Evolutionary conservation across 441 rosid genomes (phyloP).

Genomic region (Syzygium syzygioides): DNA sequence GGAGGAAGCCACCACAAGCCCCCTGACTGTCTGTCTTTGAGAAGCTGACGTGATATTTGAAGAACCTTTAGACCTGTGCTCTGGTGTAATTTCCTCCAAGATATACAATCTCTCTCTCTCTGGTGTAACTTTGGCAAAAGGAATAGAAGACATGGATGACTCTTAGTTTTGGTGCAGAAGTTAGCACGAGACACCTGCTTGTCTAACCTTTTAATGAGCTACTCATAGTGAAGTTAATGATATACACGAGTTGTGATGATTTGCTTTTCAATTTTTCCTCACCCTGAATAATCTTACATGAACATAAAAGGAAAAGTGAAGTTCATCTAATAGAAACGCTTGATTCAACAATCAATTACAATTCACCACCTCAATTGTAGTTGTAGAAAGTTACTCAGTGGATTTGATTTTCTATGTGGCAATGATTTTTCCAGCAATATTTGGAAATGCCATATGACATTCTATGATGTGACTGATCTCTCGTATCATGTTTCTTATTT

Average conservation of each 20-base stretch:
- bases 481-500: neutral
- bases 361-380: accelerated
- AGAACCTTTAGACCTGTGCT: neutral
- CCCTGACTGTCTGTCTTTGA: neutral
- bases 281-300: neutral
- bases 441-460: neutral
- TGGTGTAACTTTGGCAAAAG: neutral
- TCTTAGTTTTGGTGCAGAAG: neutral
- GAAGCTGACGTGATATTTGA: neutral
- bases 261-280: neutral
- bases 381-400: neutral
- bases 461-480: neutral
- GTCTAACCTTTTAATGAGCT: neutral
- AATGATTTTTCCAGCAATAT: neutral
- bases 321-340: neutral
- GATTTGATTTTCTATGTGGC: neutral
- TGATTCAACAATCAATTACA: neutral
- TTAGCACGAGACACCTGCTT: neutral
- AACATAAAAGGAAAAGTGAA: neutral
- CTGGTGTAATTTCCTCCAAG: neutral
- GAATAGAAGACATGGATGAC: neutral
- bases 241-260: neutral
- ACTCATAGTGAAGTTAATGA: neutral
- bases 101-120: neutral
- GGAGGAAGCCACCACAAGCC: too few relatives aligned